A percentile compares a stretch with the other conserved stretches of the same genome.
phyloP scores from a whole-genome alignment of 176 grass and related monocot genomes.

The Pontederia paniculata region DNA sequence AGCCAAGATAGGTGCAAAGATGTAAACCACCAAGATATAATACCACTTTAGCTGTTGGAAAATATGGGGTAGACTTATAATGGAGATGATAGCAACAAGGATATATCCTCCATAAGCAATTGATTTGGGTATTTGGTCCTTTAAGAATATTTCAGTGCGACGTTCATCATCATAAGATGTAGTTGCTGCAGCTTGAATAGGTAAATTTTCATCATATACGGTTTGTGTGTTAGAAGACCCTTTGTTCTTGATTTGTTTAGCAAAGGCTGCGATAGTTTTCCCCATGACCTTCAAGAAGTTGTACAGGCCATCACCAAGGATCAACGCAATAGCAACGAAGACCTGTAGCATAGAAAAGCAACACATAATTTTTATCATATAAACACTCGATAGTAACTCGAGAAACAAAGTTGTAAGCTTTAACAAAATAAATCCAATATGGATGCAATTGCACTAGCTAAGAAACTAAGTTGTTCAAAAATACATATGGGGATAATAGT shows the following conservation, averaged over 20 bases:
- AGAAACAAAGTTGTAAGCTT: no score
- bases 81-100: background rate
- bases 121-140: constrained; percentile 7
- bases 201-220: background rate
- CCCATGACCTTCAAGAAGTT: constrained; percentile 8
- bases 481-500: background rate
- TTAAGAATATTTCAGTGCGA: constrained; percentile 1
- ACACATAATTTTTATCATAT: background rate
- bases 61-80: constrained; percentile 7
- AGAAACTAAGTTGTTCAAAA: background rate
- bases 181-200: background rate
- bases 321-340: constrained; percentile 6
- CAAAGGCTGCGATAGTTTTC: background rate
- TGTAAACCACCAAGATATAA: constrained; percentile 3
- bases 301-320: constrained; percentile 12
- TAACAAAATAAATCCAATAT: no score
- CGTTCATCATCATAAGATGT: constrained; percentile 8
- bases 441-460: no score
- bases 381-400: background rate
- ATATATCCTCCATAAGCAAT: constrained; percentile 10
- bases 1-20: constrained; percentile 1
- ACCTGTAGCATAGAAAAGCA: background rate
- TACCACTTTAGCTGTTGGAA: constrained; percentile 8
- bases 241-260: background rate
- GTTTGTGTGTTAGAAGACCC: background rate